These are phyloP conservation scores for Mrakia hoshinonis DNA, from an alignment of 768 basidiomycete genomes.

Conservation along the genomic window DNA sequence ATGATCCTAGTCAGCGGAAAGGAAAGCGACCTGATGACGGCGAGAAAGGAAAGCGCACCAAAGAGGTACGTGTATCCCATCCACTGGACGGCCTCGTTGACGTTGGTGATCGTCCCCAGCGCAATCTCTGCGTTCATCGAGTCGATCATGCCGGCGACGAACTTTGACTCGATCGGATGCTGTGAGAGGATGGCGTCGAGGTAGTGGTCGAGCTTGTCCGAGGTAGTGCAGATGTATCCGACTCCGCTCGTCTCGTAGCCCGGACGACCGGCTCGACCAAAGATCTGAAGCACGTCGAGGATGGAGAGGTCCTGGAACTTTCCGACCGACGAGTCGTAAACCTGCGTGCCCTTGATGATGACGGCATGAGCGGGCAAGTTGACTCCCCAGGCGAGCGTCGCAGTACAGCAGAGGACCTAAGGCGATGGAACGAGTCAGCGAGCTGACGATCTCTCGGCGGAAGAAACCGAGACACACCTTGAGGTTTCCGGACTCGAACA, in stretches of 20 bases:
- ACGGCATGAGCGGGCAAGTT: conserved; percentile 98
- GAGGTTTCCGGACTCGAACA: conserved; percentile 83
- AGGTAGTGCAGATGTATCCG: conserved; percentile 91
- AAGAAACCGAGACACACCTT: conserved; percentile 53
- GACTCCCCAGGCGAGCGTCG: conserved; percentile 98
- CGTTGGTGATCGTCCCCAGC: conserved; percentile 82
- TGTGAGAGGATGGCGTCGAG: conserved; percentile 80
- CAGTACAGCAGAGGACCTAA: conserved; percentile 94
- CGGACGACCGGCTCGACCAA: conserved; percentile 78
- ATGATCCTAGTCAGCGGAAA: neutral
- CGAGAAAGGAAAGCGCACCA: conserved; percentile 32
- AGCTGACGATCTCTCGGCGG: neutral
- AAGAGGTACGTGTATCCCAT: conserved; percentile 94
- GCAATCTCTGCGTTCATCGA: conserved; percentile 91
- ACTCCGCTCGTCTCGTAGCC: conserved; percentile 73
- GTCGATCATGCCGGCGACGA: conserved; percentile 75
- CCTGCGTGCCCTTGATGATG: conserved; percentile 92
- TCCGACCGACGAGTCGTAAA: conserved; percentile 86
- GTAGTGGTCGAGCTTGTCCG: conserved; percentile 86
- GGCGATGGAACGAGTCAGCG: neutral
- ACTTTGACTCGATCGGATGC: conserved; percentile 97
- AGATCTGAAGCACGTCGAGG: conserved; percentile 87
- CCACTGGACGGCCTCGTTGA: conserved; percentile 83
- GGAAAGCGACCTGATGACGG: neutral
- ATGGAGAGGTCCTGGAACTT: conserved; percentile 86